Evolutionary conservation across 2,329 filamentous ascomycete species (phyloP).

Genomic region (Aspergillus sp.): DNA sequence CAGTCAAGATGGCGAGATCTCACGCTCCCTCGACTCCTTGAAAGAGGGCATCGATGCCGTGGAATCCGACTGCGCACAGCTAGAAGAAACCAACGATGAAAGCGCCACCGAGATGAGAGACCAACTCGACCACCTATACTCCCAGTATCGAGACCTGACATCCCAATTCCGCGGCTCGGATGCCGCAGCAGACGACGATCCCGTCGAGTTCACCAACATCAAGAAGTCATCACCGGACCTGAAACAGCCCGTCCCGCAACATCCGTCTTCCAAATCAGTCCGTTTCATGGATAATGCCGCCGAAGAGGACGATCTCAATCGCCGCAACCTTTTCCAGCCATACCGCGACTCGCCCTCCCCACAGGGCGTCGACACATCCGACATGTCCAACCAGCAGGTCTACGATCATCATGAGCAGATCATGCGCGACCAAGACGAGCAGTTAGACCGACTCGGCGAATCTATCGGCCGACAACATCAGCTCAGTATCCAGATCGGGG

Average conservation of each 20-base stretch:
- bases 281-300: constrained; percentile 73
- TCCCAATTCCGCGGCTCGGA: constrained; percentile 75
- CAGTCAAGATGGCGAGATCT: constrained; percentile 85
- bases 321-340: constrained; percentile 61
- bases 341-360: constrained; percentile 60
- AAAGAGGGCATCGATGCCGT: constrained; percentile 74
- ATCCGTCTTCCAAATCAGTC: constrained; percentile 68
- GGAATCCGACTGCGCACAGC: constrained; percentile 63
- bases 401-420: constrained; percentile 80
- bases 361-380: constrained; percentile 51
- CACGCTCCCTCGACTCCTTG: constrained; percentile 82
- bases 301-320: constrained; percentile 55
- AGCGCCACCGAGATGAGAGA: constrained; percentile 58
- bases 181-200: constrained; percentile 19
- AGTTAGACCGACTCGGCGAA: constrained; percentile 83
- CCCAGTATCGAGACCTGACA: constrained; percentile 74
- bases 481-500: constrained; percentile 91
- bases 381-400: constrained; percentile 78
- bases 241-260: constrained; percentile 47
- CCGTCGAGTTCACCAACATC: constrained; percentile 63
- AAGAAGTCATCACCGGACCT: constrained; percentile 45
- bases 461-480: constrained; percentile 88
- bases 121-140: constrained; percentile 67
- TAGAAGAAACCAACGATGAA: constrained; percentile 59
- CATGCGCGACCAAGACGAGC: constrained; percentile 85